A percentile compares a stretch with the other conserved stretches of the same genome.
phyloP scores from a whole-genome alignment of 306 rosid genomes.

The Malus domestica region ASM211411v1 NC_041803.1:1934001-1934500 shows the following conservation, averaged over 20 bases:
- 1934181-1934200: constrained; percentile 69
- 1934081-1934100: constrained; percentile 23
- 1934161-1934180: constrained; percentile 89
- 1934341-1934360: constrained; percentile 80
- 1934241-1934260: constrained; percentile 52
- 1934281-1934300: constrained; percentile 76
- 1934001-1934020: not conserved
- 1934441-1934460: too few relatives aligned
- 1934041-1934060: constrained; percentile 18
- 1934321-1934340: constrained; percentile 90
- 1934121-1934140: constrained; percentile 32
- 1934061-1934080: constrained; percentile 5
- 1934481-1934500: too few relatives aligned
- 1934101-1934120: constrained; percentile 31
- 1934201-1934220: constrained; percentile 68
- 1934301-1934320: constrained; percentile 34
- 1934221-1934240: constrained; percentile 70
- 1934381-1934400: constrained; percentile 56
- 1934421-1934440: too few relatives aligned
- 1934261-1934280: constrained; percentile 77
- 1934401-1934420: too few relatives aligned
- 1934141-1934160: constrained; percentile 56
- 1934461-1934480: too few relatives aligned
- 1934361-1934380: constrained; percentile 77
- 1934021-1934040: not conserved